phyloP scores from a whole-genome alignment of 306 rosid genomes.

The Ormosia emarginata region DNA sequence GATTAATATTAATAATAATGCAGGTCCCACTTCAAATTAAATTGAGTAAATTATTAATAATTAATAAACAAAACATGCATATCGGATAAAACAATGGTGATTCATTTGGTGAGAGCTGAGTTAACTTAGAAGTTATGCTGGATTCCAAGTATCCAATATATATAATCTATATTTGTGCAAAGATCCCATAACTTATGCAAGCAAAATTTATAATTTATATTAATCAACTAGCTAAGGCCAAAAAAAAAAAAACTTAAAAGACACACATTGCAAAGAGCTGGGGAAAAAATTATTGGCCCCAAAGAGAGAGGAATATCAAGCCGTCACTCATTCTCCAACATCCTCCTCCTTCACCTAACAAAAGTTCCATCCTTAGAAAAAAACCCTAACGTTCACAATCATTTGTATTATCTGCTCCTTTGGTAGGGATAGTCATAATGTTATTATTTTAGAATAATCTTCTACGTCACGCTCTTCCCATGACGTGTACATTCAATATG shows the following conservation, averaged over 20 bases:
- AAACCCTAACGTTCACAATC: constrained; percentile 69
- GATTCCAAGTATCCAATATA: neutral
- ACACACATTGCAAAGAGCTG: constrained; percentile 1
- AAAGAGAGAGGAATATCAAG: constrained; percentile 63
- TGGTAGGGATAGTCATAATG: constrained; percentile 33
- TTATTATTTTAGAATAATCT: constrained; percentile 47
- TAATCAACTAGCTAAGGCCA: neutral
- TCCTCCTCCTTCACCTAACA: constrained; percentile 58
- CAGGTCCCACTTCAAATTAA: neutral
- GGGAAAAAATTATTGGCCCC: constrained; percentile 53
- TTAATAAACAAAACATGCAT: constrained; percentile 9
- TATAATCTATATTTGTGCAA: neutral
- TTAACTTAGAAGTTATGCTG: neutral
- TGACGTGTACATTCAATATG: constrained; percentile 55
- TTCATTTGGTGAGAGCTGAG: neutral
- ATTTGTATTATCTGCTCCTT: constrained; percentile 38
- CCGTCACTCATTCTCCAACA: constrained; percentile 99
- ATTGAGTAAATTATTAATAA: neutral
- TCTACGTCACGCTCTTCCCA: constrained; percentile 49
- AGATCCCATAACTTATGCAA: constrained; percentile 34
- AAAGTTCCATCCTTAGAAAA: constrained; percentile 49
- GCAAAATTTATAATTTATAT: neutral
- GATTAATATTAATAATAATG: neutral
- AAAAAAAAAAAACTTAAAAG: neutral
- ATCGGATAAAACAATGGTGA: neutral